phyloP scores from a whole-genome alignment of 352 stramenopile genomes.

The Phytophthora parvispora region DNA sequence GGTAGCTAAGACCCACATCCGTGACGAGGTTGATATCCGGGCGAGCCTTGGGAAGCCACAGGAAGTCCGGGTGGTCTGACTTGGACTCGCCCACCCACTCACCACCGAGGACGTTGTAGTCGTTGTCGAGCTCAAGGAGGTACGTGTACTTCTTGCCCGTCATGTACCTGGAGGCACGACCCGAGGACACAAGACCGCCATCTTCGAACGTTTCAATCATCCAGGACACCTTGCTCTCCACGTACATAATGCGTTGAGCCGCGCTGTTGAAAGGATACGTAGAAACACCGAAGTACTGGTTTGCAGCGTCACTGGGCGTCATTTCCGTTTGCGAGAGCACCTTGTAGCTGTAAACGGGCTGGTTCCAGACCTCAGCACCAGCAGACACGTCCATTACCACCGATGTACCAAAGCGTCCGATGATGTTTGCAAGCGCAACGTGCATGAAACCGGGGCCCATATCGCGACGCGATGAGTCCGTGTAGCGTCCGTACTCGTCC shows the following conservation, averaged over 20 bases:
- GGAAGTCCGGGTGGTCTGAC: slow-evolving; percentile 49
- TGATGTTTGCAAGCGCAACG: slow-evolving; percentile 54
- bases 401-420: slow-evolving; percentile 46
- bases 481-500: slow-evolving; percentile 62
- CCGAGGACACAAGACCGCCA: slow-evolving; percentile 40
- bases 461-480: slow-evolving; percentile 50
- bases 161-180: slow-evolving; percentile 32
- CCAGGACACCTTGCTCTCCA: slow-evolving; percentile 53
- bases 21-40: slow-evolving; percentile 39
- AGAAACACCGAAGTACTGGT: slow-evolving; percentile 40
- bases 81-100: slow-evolving; percentile 49
- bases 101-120: slow-evolving; percentile 51
- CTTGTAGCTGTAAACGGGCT: slow-evolving; percentile 64
- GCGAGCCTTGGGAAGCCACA: slow-evolving; percentile 40
- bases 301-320: slow-evolving; percentile 40
- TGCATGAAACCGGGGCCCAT: slow-evolving; percentile 63
- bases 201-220: slow-evolving; percentile 56
- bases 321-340: slow-evolving; percentile 43
- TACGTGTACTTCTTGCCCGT: slow-evolving; percentile 46
- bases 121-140: slow-evolving; percentile 48
- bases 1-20: slow-evolving; percentile 41
- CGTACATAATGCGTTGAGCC: slow-evolving; percentile 50
- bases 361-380: slow-evolving; percentile 64
- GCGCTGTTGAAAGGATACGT: slow-evolving; percentile 63
- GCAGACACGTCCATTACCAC: slow-evolving; percentile 58